A percentile compares a stretch with the other conserved stretches of the same genome.
These are phyloP conservation scores for Crucihimalaya himalaica DNA, from an alignment of 345 rosid species.

Conservation along the genomic window DNA sequence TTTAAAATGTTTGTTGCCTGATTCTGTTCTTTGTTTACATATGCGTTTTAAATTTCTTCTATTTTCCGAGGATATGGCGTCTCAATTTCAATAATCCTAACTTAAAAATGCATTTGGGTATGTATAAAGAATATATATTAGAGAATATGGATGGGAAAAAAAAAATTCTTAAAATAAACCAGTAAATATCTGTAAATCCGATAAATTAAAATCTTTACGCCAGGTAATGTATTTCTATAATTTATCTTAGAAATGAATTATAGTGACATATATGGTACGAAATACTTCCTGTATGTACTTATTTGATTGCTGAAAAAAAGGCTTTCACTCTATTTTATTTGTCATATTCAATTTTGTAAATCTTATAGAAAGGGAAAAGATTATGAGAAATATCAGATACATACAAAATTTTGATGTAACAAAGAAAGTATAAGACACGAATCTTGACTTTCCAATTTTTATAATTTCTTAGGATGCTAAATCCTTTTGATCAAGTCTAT, in stretches of 20 bases:
- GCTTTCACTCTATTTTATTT: background rate
- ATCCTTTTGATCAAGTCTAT: background rate
- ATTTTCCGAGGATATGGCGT: background rate
- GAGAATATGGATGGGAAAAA: background rate
- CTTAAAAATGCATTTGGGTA: background rate
- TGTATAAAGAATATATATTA: background rate
- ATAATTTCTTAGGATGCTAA: background rate
- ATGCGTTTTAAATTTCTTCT: background rate
- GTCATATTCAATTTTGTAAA: slow-evolving; percentile 11
- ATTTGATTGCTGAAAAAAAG: background rate
- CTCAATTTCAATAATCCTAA: background rate
- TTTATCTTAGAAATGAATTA: background rate
- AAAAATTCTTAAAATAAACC: background rate
- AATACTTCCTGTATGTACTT: background rate
- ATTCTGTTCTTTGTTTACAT: background rate
- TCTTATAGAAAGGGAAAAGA: background rate
- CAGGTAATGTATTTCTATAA: background rate
- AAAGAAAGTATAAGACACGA: background rate
- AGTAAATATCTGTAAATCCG: background rate
- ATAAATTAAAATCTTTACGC: background rate
- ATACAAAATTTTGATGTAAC: background rate
- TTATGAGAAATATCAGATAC: background rate
- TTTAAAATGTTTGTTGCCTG: background rate
- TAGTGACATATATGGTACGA: slow-evolving; percentile 9
- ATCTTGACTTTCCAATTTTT: background rate